These are phyloP conservation scores for Haematococcus lacustris DNA, from an alignment of 139 green algal species.

Conservation along the genomic window DNA sequence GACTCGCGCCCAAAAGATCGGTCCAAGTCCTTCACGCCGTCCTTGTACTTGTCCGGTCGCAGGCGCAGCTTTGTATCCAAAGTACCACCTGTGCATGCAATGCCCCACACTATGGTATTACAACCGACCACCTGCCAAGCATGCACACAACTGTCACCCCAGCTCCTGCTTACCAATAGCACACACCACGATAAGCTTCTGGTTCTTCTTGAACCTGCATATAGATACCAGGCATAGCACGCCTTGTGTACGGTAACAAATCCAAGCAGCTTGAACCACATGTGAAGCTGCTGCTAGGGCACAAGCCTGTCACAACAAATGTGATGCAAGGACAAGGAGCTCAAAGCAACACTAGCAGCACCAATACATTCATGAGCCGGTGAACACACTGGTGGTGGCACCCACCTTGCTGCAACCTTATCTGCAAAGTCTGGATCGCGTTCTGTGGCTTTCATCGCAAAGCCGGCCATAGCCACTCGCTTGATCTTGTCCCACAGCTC, in stretches of 20 bases:
- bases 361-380: too few relatives aligned
- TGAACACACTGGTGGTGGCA: too few relatives aligned
- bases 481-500: slow-evolving; percentile 57
- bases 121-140: too few relatives aligned
- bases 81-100: slow-evolving; percentile 33
- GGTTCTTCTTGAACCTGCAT: slow-evolving; percentile 41
- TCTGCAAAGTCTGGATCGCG: slow-evolving; percentile 52
- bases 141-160: too few relatives aligned
- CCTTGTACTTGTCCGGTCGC: slow-evolving; percentile 31
- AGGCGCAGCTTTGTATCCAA: slow-evolving; percentile 44
- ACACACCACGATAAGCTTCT: slow-evolving; percentile 42
- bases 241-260: too few relatives aligned
- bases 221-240: too few relatives aligned
- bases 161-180: slow-evolving; percentile 31
- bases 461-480: slow-evolving; percentile 49
- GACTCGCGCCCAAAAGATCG: slow-evolving; percentile 64
- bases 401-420: slow-evolving; percentile 25
- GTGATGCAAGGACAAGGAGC: too few relatives aligned
- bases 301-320: too few relatives aligned
- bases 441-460: slow-evolving; percentile 69
- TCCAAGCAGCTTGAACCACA: too few relatives aligned
- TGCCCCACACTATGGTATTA: background rate
- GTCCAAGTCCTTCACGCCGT: slow-evolving; percentile 53
- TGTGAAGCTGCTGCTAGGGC: too few relatives aligned
- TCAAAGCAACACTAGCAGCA: too few relatives aligned